A percentile compares a stretch with the other conserved stretches of the same genome.
Conservation (phyloP, 169 alveolate species). For the Eimeria maxima region DNA sequence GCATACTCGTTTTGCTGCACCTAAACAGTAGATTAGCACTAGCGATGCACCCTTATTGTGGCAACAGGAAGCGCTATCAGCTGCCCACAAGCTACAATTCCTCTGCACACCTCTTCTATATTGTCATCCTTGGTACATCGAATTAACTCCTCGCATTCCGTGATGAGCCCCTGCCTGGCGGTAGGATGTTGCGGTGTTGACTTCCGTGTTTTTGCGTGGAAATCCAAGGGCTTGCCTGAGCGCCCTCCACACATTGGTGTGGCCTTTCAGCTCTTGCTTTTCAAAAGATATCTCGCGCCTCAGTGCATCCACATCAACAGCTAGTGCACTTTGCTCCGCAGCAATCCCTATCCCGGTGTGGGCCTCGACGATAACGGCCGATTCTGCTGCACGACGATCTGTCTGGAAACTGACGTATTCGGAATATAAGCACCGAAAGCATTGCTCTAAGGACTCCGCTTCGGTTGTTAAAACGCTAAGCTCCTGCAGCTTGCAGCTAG, state of each 20-base stretch:
- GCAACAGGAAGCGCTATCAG: not conserved
- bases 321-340: not conserved
- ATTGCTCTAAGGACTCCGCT: not conserved
- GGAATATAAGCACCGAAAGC: not conserved
- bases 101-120: not conserved
- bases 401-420: not conserved
- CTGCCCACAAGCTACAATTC: not conserved
- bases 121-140: not conserved
- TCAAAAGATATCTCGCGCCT: not conserved
- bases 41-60: not conserved
- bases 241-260: not conserved
- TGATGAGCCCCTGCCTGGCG: not conserved
- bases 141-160: constrained; percentile 48
- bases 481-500: constrained; percentile 18
- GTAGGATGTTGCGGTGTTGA: not conserved
- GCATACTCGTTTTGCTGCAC: not conserved
- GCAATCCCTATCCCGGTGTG: not conserved
- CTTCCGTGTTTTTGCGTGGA: not conserved
- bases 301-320: not conserved
- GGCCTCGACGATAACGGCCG: not conserved
- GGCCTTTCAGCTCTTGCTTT: not conserved
- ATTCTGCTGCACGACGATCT: not conserved
- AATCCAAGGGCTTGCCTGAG: constrained; percentile 4
- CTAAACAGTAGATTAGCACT: not conserved
- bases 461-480: not conserved